Evolutionary conservation across 768 basidiomycete genomes (phyloP), one percentile per base, ranked within the genome.

Genomic region (Amanita pallidorosea): DNA sequence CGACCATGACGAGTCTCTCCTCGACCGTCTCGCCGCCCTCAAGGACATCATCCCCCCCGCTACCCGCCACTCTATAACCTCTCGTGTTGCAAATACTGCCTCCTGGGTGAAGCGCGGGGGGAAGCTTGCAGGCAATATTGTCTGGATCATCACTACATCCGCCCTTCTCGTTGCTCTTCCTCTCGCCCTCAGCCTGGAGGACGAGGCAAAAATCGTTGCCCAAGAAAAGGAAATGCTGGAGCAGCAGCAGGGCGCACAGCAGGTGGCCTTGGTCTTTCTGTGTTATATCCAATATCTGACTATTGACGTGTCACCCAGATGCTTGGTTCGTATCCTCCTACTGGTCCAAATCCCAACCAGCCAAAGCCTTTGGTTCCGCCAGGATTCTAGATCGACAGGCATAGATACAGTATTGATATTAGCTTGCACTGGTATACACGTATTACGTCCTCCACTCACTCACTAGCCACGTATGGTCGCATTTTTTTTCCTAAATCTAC

Each of bases 211-310:
- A 69, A 79, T 95, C 52, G 85, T 92, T 9, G 83, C 85, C 43
- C 93, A 97, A 69, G 96, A 98, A 68, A 84, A 88, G 69, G 93
- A 97, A 68, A 80, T 90, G 77, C 70, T 88, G 55, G 89, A 89
- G 47, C 93, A 95, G 65, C 90, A 93, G 64, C 86, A 90, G 65
- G 93, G 93, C 40, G 85, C 85, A 11, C 89, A 92, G 65, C 87
- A 89, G 79, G 92, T 88, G 52, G 53, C 74, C 75, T 55, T 88
- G 52, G 53, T 74, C 75, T 55, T 56, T 45, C 37, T 22, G 8
- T 36, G 34, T 54, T 57, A 36, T 35, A 51, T 44, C 52, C 36
- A 40, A 56, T 7, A 54, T 20, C 23, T 44, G 53, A 49, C 47
- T 53, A 45, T 51, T 61, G 43, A 52, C 47, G 40, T 40, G n/a